Evolutionary conservation across 2,329 filamentous ascomycete species (phyloP), one percentile per base, ranked within the genome.

Genomic region (Talaromyces piceae): DNA sequence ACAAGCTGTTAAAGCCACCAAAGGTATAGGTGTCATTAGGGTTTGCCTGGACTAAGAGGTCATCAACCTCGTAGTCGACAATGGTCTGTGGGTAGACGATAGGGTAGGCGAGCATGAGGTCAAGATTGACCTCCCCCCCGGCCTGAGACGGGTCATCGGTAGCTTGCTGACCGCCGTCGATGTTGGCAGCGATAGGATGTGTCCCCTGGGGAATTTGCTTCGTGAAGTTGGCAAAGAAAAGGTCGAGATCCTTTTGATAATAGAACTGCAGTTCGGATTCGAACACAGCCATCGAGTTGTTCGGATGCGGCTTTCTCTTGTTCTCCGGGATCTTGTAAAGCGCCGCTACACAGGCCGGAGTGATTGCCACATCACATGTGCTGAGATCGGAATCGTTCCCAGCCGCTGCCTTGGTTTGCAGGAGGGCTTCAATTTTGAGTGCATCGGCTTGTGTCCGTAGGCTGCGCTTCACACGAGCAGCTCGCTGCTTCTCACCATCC

Each of bases 331-430:
- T 71, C 2, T 66, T 59, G 58, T 76, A 78, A 18, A 79, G 65
- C 4, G 76, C 72, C 33, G 72, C 71, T 45, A 81, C 69, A 56
- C 81, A 84, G 33, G 73, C 72, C 0, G 79, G 78, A 0, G 79
- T 82, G 55, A 83, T 81, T 59, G 77, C 73, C 13, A 65, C 63
- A 56, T 79, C 74, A 59, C 81, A 84, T 22, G 61, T 63, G 31
- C 39, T 52, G 50, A 52, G 50, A 52, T 52, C 50, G 18, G 41
- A 43, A 12, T 30, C 25, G 7, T 52, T 22, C 3, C 39, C 39
- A 1, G 4, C 22, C 23, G 39, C 39, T 6, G 11, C 20, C 4
- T 23, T 16, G 39, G 12, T 43, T 20, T 45, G 31, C n/a, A 37
- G 41, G 11, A 47, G 13, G 11, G 37, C n/a, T 18, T 31, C 41